A percentile compares a stretch with the other conserved stretches of the same genome.
Conservation (phyloP, 2,329 filamentous ascomycete species). For the Cadophora malorum region DNA sequence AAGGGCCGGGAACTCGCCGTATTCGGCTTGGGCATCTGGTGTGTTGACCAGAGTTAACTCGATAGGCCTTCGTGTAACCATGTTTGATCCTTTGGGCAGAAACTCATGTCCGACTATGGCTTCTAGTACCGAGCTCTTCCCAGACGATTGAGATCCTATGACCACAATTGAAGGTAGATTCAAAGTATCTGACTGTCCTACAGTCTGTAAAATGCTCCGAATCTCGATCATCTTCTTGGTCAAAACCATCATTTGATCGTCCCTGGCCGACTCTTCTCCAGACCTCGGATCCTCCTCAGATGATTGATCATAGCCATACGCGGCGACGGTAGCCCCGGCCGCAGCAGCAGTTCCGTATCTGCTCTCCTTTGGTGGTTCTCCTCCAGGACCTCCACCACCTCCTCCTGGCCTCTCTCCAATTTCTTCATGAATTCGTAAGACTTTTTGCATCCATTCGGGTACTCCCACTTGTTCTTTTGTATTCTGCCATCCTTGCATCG, state of each 20-base stretch:
- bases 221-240: slow-evolving; percentile 99
- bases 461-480: slow-evolving; percentile 79
- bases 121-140: slow-evolving; percentile 96
- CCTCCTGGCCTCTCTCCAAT: slow-evolving; percentile 53
- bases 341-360: slow-evolving; percentile 63
- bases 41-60: slow-evolving; percentile 97
- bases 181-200: slow-evolving; percentile 88
- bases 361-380: slow-evolving; percentile 62
- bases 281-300: slow-evolving; percentile 68
- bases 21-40: slow-evolving; percentile 83
- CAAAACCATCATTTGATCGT: slow-evolving; percentile 99
- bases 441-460: slow-evolving; percentile 80
- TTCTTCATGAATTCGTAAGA: slow-evolving; percentile 68
- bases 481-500: slow-evolving; percentile 79
- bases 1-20: slow-evolving; percentile 94
- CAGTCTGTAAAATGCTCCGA: slow-evolving; percentile 84
- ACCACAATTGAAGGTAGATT: slow-evolving; percentile 98
- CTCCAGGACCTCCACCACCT: slow-evolving; percentile 51
- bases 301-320: slow-evolving; percentile 78
- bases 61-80: slow-evolving; percentile 96
- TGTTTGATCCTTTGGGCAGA: slow-evolving; percentile 95
- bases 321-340: slow-evolving; percentile 74
- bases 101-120: slow-evolving; percentile 98
- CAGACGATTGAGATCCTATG: slow-evolving; percentile 96
- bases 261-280: slow-evolving; percentile 72